A percentile compares a stretch with the other conserved stretches of the same genome.
These are phyloP conservation scores for Arthroderma sp. DNA, from an alignment of 2,329 filamentous ascomycete species.

Conservation along the genomic window DNA sequence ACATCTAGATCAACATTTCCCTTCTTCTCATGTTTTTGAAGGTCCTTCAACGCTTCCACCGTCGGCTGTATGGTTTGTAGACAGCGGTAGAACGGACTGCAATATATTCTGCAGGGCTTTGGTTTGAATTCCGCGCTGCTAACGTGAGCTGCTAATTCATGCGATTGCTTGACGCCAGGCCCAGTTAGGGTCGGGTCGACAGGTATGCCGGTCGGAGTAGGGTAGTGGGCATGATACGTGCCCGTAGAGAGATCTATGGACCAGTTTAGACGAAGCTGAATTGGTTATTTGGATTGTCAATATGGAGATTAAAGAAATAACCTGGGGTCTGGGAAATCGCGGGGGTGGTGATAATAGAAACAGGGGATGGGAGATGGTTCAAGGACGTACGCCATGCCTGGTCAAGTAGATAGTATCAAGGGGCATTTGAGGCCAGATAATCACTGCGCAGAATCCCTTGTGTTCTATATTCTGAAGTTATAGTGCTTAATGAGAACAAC, in stretches of 20 bases:
- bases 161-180: constrained; percentile 72
- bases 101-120: constrained; percentile 52
- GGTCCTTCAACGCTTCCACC: constrained; percentile 32
- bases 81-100: constrained; percentile 76
- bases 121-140: constrained; percentile 22
- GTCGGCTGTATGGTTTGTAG: constrained; percentile 68
- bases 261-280: constrained; percentile 82
- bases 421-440: constrained; percentile 38
- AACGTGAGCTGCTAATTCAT: constrained; percentile 51
- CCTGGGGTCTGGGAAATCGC: not conserved
- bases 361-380: not conserved
- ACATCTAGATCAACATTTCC: constrained; percentile 29
- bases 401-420: constrained; percentile 62
- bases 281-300: constrained; percentile 7
- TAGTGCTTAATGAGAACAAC: not conserved
- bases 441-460: not conserved
- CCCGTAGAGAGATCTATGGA: constrained; percentile 70
- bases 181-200: constrained; percentile 78
- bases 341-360: not conserved
- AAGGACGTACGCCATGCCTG: constrained; percentile 54
- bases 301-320: no score
- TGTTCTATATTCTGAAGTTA: not conserved
- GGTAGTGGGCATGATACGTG: constrained; percentile 59
- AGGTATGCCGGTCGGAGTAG: constrained; percentile 74
- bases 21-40: constrained; percentile 24